Evolutionary conservation across 1,284 basidiomycete species (phyloP).

Genomic region (Cryptococcus sp.): DNA sequence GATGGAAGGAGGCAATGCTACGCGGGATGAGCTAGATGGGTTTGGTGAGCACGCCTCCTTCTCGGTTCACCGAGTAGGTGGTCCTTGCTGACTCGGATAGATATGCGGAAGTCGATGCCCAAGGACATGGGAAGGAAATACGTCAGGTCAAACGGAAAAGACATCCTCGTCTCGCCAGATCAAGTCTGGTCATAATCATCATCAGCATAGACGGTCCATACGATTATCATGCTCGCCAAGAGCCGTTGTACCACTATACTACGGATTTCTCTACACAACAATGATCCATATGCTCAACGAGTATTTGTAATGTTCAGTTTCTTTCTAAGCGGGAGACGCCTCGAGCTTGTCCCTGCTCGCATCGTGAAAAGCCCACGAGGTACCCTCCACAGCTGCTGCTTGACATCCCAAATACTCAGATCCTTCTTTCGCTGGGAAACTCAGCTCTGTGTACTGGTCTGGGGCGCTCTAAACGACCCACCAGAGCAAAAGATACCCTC

Average conservation of each 20-base stretch:
- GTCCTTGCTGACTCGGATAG: constrained; percentile 9
- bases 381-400: constrained; percentile 41
- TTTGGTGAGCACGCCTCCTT: constrained; percentile 27
- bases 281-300: not conserved
- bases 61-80: not conserved
- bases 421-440: constrained; percentile 45
- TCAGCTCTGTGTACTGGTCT: not conserved
- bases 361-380: constrained; percentile 42
- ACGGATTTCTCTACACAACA: not conserved
- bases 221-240: not conserved
- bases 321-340: constrained; percentile 25
- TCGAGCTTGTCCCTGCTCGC: constrained; percentile 38
- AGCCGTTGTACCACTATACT: not conserved
- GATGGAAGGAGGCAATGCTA: constrained; percentile 43
- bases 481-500: constrained; percentile 41
- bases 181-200: constrained; percentile 39
- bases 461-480: constrained; percentile 18
- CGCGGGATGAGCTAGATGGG: constrained; percentile 44
- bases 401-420: constrained; percentile 46
- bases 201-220: not conserved
- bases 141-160: constrained; percentile 40
- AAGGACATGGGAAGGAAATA: constrained; percentile 34
- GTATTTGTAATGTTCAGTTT: constrained; percentile 4
- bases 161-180: constrained; percentile 42
- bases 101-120: constrained; percentile 47